These are phyloP conservation scores for Trametes coccinea DNA, from an alignment of 768 basidiomycete species.

Conservation along the genomic window DNA sequence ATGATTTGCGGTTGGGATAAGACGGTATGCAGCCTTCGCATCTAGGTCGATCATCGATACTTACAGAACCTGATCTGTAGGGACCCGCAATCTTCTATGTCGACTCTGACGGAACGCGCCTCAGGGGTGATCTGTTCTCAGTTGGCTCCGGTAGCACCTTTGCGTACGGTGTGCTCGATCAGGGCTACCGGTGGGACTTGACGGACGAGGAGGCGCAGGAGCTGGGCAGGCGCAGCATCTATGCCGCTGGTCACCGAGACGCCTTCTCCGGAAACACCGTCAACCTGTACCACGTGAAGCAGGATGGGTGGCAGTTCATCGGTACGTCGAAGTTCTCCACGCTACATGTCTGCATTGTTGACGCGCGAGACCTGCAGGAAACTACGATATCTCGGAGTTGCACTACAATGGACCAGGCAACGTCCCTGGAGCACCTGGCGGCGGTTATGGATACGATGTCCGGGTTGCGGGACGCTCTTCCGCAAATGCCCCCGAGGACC, in stretches of 20 bases:
- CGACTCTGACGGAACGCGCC: constrained; percentile 92
- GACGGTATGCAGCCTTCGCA: constrained; percentile 56
- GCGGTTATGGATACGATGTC: constrained; percentile 79
- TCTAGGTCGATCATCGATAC: not conserved
- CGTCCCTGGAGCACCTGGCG: constrained; percentile 58
- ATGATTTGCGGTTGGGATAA: constrained; percentile 99
- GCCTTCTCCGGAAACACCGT: constrained; percentile 95
- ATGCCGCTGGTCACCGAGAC: constrained; percentile 95
- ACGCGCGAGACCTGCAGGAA: constrained; percentile 50
- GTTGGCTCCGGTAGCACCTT: constrained; percentile 98
- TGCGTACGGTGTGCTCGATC: constrained; percentile 98
- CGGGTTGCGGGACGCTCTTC: constrained; percentile 62
- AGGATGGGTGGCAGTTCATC: constrained; percentile 95
- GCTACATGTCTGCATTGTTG: not conserved
- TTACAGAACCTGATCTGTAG: constrained; percentile 34
- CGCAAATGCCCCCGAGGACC: constrained; percentile 44
- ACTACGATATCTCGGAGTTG: constrained; percentile 87
- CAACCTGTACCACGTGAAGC: constrained; percentile 94
- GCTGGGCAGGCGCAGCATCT: constrained; percentile 89
- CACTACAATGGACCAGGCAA: constrained; percentile 88
- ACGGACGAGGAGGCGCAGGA: constrained; percentile 93
- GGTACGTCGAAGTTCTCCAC: constrained; percentile 49
- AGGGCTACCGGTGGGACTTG: constrained; percentile 92
- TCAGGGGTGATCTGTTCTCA: constrained; percentile 97
- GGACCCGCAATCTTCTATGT: constrained; percentile 97